Conservation (phyloP, 2,329 filamentous ascomycete genomes). For the Beauveria bassiana region DNA sequence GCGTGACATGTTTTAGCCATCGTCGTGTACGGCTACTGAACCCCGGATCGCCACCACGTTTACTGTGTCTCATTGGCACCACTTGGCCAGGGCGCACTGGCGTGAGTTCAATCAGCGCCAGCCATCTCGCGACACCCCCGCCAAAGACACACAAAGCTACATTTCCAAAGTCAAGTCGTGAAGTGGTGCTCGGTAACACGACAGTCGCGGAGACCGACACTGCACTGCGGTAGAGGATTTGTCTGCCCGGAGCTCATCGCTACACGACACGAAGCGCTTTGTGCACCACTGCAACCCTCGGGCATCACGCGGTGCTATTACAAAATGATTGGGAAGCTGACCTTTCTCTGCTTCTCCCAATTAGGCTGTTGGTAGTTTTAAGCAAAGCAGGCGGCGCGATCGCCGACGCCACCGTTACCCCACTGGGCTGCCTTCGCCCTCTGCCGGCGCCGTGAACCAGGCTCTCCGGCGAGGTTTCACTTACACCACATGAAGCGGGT, state of each 20-base stretch:
- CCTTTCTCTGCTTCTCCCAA: not conserved
- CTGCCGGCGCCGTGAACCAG: not conserved
- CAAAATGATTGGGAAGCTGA: not conserved
- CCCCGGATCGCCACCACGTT: not conserved
- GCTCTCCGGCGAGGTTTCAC: not conserved
- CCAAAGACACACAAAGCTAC: not conserved
- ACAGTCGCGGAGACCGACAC: not conserved
- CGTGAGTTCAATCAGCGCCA: not conserved
- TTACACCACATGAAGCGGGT: slow-evolving; percentile 1
- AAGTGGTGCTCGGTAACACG: not conserved
- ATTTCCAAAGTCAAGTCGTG: not conserved
- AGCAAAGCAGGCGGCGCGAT: not conserved
- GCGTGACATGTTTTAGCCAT: too few species aligned
- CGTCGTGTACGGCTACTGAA: too few species aligned
- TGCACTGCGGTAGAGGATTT: not conserved
- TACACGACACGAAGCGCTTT: not conserved
- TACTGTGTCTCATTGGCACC: too few species aligned
- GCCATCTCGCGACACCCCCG: not conserved
- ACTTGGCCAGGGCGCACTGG: too few species aligned
- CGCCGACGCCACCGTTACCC: not conserved
- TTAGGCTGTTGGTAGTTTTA: not conserved
- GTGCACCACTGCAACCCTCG: not conserved
- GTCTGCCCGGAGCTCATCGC: not conserved
- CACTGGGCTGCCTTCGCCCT: not conserved
- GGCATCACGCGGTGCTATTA: slow-evolving; percentile 3